Percentiles rank a stretch among this genome's conserved stretches.
These are phyloP conservation scores for Nematocida homosporus DNA, from an alignment of 371 early-diverging fungal genomes.

Conservation along the genomic window DNA sequence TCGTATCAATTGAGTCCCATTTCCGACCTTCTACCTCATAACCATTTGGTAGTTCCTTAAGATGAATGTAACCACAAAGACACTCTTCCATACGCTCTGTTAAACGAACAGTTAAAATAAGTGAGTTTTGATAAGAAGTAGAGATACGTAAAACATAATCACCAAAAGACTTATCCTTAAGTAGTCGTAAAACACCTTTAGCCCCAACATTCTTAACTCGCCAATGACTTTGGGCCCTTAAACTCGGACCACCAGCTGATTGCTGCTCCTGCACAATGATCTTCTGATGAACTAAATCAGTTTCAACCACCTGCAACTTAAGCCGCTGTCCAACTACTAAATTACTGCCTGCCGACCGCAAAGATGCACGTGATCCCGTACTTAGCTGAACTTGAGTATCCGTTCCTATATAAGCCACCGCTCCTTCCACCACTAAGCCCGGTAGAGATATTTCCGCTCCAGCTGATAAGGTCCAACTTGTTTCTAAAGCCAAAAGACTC, in stretches of 20 bases:
- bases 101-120: conserved; percentile 25
- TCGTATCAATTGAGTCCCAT: conserved; percentile 10
- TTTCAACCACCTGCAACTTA: background rate
- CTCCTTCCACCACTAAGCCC: conserved; percentile 17
- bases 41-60: conserved; percentile 5
- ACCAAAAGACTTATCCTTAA: conserved; percentile 37
- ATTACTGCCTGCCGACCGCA: background rate
- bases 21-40: conserved; percentile 22
- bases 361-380: conserved; percentile 15
- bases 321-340: conserved; percentile 18
- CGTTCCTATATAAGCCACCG: background rate
- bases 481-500: conserved; percentile 11
- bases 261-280: conserved; percentile 20
- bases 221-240: conserved; percentile 24
- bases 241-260: background rate
- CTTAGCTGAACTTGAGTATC: conserved; percentile 15
- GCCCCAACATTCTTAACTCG: conserved; percentile 28
- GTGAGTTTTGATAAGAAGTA: conserved; percentile 18
- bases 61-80: conserved; percentile 10
- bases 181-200: conserved; percentile 3
- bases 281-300: background rate
- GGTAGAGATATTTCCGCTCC: conserved; percentile 18
- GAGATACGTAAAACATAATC: conserved; percentile 19
- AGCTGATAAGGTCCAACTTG: conserved; percentile 30
- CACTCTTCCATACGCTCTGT: conserved; percentile 26